These are phyloP conservation scores for Ophiocytium majus DNA, from an alignment of 352 stramenopile genomes.

Conservation along the genomic window DNA sequence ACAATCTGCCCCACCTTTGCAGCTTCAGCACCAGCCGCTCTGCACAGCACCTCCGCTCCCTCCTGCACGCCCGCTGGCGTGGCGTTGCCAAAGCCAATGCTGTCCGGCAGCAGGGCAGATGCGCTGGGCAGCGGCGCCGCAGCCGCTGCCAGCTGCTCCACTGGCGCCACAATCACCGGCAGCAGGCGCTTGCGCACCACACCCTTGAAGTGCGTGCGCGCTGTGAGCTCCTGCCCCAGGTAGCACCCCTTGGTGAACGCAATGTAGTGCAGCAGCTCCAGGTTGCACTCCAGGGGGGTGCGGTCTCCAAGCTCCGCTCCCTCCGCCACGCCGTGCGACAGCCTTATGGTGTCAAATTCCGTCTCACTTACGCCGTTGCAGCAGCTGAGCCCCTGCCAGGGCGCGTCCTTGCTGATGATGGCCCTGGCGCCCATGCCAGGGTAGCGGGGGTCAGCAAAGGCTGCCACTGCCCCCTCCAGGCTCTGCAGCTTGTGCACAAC, in stretches of 20 bases:
- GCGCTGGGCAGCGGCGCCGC: not conserved
- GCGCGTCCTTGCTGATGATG: not conserved
- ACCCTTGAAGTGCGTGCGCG: constrained; percentile 80
- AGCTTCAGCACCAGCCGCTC: not conserved
- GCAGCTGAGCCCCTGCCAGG: not conserved
- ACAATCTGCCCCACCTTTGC: constrained; percentile 40
- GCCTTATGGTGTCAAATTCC: constrained; percentile 38
- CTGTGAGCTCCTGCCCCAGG: constrained; percentile 87
- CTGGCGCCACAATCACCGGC: constrained; percentile 39
- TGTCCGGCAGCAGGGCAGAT: not conserved
- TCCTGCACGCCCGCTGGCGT: constrained; percentile 21
- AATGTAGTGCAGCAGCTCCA: constrained; percentile 81
- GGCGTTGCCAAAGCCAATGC: not conserved
- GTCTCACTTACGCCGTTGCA: constrained; percentile 25
- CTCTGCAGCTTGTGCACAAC: not conserved
- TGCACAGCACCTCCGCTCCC: constrained; percentile 31
- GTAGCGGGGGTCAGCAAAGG: constrained; percentile 31
- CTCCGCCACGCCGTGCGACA: constrained; percentile 43
- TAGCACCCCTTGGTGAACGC: constrained; percentile 91
- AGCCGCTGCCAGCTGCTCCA: not conserved
- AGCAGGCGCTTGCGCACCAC: constrained; percentile 56
- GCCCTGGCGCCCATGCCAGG: constrained; percentile 27
- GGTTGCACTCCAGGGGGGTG: constrained; percentile 85
- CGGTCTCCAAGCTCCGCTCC: constrained; percentile 50
- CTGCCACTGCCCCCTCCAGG: not conserved